Evolutionary conservation across 192 early-diverging fungal genomes (phyloP).

Genomic region (Backusella parvicylindrica): DNA sequence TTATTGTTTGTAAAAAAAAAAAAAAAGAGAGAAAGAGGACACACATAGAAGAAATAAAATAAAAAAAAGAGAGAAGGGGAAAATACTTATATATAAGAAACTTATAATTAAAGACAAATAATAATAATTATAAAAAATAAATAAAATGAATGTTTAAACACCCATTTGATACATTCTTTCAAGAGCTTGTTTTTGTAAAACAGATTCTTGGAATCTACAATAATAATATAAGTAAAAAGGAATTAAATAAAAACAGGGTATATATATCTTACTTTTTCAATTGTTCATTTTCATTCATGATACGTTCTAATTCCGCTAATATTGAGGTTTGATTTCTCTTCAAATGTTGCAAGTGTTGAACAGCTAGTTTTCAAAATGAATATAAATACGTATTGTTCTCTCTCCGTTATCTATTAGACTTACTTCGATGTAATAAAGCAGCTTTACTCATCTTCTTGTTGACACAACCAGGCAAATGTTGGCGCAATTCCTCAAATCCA

Average conservation of each 20-base stretch:
- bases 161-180: constrained; percentile 32
- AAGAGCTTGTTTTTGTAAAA: constrained; percentile 32
- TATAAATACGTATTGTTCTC: background rate
- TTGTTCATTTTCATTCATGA: constrained; percentile 15
- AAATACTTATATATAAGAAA: background rate
- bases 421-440: constrained; percentile 37
- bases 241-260: background rate
- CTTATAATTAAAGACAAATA: no score
- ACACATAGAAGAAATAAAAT: no score
- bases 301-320: constrained; percentile 23
- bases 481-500: constrained; percentile 38
- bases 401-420: background rate
- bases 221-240: background rate
- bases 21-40: no score
- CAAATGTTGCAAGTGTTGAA: constrained; percentile 38
- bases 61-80: no score
- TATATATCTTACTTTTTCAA: constrained; percentile 14
- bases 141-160: background rate
- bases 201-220: constrained; percentile 28
- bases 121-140: background rate
- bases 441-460: constrained; percentile 44
- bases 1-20: no score
- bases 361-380: constrained; percentile 14
- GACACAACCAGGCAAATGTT: constrained; percentile 34
- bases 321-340: constrained; percentile 31